phyloP scores from a whole-genome alignment of 768 basidiomycete species.

The Termitomyces sp. region DNA sequence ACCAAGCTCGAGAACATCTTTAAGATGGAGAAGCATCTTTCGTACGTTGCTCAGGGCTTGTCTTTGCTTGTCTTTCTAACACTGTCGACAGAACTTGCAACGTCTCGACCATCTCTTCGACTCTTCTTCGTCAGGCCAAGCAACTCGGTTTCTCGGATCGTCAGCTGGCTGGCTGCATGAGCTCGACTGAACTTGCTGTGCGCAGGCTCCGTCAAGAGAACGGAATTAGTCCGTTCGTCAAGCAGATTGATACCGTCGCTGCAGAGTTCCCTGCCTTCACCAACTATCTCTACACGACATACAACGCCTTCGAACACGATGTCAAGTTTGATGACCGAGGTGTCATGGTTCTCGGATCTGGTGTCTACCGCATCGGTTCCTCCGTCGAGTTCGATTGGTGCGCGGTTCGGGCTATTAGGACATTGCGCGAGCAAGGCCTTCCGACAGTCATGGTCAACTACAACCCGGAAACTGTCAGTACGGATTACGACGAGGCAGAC shows the following conservation, averaged over 20 bases:
- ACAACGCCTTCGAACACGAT: conserved; percentile 96
- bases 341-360: conserved; percentile 96
- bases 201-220: conserved; percentile 85
- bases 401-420: conserved; percentile 94
- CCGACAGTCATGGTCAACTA: conserved; percentile 99
- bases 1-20: conserved; percentile 82
- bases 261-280: conserved; percentile 99
- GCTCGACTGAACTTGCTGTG: conserved; percentile 91
- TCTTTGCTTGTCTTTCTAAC: conserved; percentile 3
- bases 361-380: conserved; percentile 97
- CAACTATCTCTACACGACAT: conserved; percentile 98
- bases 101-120: conserved; percentile 57
- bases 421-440: conserved; percentile 89
- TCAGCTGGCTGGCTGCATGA: conserved; percentile 77
- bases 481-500: conserved; percentile 98
- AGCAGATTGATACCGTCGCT: conserved; percentile 98
- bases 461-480: conserved; percentile 98
- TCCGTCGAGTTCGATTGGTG: conserved; percentile 99
- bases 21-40: conserved; percentile 72
- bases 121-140: conserved; percentile 77
- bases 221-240: conserved; percentile 85
- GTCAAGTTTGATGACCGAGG: conserved; percentile 86
- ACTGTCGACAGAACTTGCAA: conserved; percentile 47
- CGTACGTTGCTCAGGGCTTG: conserved; percentile 44
- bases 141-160: conserved; percentile 96